Conservation (phyloP, 1,284 basidiomycete genomes). For the Trametes hirsuta region DNA sequence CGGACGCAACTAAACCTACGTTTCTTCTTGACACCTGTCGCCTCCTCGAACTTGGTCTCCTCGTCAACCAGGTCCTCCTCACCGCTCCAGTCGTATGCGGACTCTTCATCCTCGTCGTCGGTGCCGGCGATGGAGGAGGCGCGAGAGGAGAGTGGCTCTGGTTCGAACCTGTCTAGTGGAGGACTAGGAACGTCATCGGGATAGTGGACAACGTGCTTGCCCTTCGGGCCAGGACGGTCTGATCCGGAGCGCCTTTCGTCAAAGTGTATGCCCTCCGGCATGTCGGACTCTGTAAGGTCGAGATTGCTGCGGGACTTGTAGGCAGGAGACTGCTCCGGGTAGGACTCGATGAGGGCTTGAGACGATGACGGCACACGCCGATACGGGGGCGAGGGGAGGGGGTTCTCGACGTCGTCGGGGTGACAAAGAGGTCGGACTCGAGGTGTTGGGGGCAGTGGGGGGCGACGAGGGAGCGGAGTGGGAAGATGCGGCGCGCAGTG, state of each 20-base stretch:
- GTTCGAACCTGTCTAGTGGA: constrained; percentile 34
- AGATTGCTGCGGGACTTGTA: constrained; percentile 31
- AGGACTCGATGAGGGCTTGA: constrained; percentile 29
- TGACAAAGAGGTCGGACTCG: constrained; percentile 28
- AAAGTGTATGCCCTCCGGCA: constrained; percentile 19
- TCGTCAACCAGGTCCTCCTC: constrained; percentile 74
- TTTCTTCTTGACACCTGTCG: constrained; percentile 55
- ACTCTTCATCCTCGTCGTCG: constrained; percentile 60
- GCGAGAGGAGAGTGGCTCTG: constrained; percentile 36
- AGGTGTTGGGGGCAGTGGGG: constrained; percentile 14
- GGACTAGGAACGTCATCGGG: constrained; percentile 40
- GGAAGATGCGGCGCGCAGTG: background rate
- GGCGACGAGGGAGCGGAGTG: background rate
- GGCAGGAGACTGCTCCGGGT: constrained; percentile 32
- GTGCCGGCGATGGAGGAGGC: constrained; percentile 53
- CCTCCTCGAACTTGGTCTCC: constrained; percentile 64
- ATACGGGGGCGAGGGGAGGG: constrained; percentile 40
- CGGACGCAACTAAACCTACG: constrained; percentile 55
- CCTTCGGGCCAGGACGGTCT: constrained; percentile 14
- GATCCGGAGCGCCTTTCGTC: constrained; percentile 19
- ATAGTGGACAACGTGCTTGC: constrained; percentile 56
- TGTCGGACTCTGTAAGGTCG: constrained; percentile 24
- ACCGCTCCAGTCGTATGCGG: constrained; percentile 69
- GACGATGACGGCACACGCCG: constrained; percentile 32
- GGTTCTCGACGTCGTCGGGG: constrained; percentile 29